Base-by-base conservation (phyloP, 2,329 filamentous ascomycete genomes). In the Diaporthe velutina region DNA sequence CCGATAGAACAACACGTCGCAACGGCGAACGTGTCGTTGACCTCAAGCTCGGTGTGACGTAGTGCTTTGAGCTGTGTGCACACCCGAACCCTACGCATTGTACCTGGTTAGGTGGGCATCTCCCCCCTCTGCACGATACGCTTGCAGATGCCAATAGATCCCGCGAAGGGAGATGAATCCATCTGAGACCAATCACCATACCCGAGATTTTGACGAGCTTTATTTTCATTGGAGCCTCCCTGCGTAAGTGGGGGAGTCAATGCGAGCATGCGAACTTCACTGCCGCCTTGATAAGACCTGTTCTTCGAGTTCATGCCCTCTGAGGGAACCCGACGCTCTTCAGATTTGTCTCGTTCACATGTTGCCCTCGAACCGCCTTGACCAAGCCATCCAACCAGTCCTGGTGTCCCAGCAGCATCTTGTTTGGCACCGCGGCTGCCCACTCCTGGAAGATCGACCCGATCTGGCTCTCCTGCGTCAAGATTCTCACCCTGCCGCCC, bases 401-500 rank as follows among this genome's bases (percentile, higher is more conserved):
- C 74, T 81, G 80, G 55, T 81, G 80, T 8, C 79, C 80, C 19
- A 79, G 75, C 40, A 82, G 50, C 78, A 81, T 81, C 28, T 74
- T 76, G 66, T 80, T 81, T 0, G 79, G 80, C 73, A 77, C 80
- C 3, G 45, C 73, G 2, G 60, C 74, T 5, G 79, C 73, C 70
- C 80, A 48, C 45, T 78, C 55, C 15, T 60, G 74, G 19, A 78
- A 79, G 0, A 78, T 77, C 57, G 79, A 77, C 15, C 80, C 80
- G 52, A 81, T 78, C 61, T 82, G 80, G 45, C 79, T 79, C 70
- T 82, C 80, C 73, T 82, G 80, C 5, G 80, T 82, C 74, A 80
- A 48, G 35, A 81, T 79, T 13, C 79, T 73, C 40, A 81, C 80
- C 17, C 77, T 76, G 6, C 79, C 78, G 57, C 78, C 80, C 25